Percentiles rank a stretch among this genome's conserved stretches.
These are phyloP conservation scores for Globisporangium heterothallicum DNA, from an alignment of 352 stramenopile species.

Conservation along the genomic window DNA sequence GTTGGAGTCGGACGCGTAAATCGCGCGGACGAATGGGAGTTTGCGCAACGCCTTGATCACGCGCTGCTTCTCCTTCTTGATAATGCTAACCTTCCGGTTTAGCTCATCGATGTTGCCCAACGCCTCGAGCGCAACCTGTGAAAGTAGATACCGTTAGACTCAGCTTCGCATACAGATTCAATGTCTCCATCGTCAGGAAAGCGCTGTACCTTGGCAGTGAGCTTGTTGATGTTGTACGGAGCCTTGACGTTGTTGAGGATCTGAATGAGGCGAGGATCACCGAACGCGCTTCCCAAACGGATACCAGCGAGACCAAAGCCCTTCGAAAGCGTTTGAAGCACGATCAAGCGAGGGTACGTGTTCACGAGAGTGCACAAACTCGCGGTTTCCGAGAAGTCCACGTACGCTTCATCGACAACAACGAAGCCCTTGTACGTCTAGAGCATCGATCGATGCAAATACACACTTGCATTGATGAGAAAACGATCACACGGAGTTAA, in stretches of 20 bases:
- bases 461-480: background rate
- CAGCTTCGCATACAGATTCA: background rate
- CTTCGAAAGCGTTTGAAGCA: constrained; percentile 98
- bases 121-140: constrained; percentile 54
- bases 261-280: constrained; percentile 90
- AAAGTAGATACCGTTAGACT: background rate
- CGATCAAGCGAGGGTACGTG: constrained; percentile 92
- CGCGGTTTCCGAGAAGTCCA: constrained; percentile 90
- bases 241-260: constrained; percentile 99
- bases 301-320: constrained; percentile 97
- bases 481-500: background rate
- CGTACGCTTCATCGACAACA: constrained; percentile 98
- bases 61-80: constrained; percentile 80
- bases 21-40: constrained; percentile 90
- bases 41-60: constrained; percentile 81
- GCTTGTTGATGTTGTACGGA: constrained; percentile 99
- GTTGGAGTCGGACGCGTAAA: constrained; percentile 96
- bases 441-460: background rate
- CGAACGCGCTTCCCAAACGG: constrained; percentile 90
- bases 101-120: constrained; percentile 54
- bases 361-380: constrained; percentile 88
- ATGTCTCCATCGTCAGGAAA: background rate
- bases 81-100: constrained; percentile 51
- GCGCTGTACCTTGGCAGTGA: constrained; percentile 81
- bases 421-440: constrained; percentile 90